Evolutionary conservation across 306 rosid species (phyloP).

Genomic region (Citrullus amarus): DNA sequence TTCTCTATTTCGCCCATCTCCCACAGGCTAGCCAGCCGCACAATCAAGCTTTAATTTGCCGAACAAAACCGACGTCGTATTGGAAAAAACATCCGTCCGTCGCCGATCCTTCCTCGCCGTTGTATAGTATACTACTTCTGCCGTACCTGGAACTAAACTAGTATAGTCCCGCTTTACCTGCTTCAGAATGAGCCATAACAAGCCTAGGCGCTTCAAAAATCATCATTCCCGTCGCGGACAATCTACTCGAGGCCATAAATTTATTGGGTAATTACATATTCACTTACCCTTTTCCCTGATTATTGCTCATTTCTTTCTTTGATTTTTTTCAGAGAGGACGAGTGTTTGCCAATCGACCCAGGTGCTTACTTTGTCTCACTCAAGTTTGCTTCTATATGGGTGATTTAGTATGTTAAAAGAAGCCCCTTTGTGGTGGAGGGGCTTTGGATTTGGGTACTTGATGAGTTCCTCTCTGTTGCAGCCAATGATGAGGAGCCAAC

Average conservation of each 20-base stretch:
- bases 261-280: constrained; percentile 21
- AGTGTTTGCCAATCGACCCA: constrained; percentile 36
- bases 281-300: background rate
- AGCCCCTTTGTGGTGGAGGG: background rate
- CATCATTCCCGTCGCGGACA: constrained; percentile 37
- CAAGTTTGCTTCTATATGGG: background rate
- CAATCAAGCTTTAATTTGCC: too few relatives aligned
- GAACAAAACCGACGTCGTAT: background rate
- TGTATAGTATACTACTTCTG: background rate
- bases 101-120: background rate
- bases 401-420: background rate
- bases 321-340: constrained; percentile 31
- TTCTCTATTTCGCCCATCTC: too few relatives aligned
- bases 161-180: background rate
- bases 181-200: constrained; percentile 45
- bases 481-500: constrained; percentile 35
- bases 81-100: background rate
- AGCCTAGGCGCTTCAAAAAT: constrained; percentile 33
- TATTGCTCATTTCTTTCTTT: constrained; percentile 2
- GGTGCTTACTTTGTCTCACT: constrained; percentile 22
- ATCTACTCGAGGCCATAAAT: constrained; percentile 39
- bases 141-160: background rate
- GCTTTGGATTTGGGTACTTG: constrained; percentile 1
- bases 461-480: constrained; percentile 15
- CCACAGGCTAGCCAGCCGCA: too few relatives aligned